These are phyloP conservation scores for Alternaria sp. DNA, from an alignment of 2,329 filamentous ascomycete genomes.

Conservation along the genomic window DNA sequence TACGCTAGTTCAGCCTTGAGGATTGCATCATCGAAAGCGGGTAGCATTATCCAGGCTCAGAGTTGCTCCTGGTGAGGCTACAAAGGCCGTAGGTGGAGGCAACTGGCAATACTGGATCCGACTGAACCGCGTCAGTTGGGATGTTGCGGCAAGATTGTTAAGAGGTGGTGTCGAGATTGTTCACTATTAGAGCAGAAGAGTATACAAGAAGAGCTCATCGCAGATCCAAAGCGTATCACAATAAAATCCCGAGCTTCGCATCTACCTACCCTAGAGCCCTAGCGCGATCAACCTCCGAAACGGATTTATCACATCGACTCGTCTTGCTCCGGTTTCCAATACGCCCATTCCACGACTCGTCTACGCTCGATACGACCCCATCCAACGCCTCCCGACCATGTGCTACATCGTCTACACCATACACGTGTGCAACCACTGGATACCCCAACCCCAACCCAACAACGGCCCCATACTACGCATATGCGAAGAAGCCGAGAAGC, in stretches of 20 bases:
- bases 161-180: constrained; percentile 7
- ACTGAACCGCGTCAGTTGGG: constrained; percentile 1
- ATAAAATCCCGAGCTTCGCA: neutral
- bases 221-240: neutral
- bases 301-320: neutral
- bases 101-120: neutral
- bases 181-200: constrained; percentile 2
- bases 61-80: neutral
- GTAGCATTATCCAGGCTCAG: neutral
- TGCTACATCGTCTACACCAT: constrained; percentile 43
- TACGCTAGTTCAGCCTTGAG: neutral
- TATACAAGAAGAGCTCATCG: neutral
- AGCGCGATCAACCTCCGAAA: neutral
- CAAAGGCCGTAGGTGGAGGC: neutral
- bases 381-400: constrained; percentile 22
- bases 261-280: neutral
- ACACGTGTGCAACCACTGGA: constrained; percentile 41
- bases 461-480: constrained; percentile 38
- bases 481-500: constrained; percentile 34
- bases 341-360: neutral
- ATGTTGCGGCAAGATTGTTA: constrained; percentile 7
- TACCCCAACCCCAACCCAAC: constrained; percentile 34
- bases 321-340: neutral
- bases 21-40: neutral
- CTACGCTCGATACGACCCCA: neutral